phyloP scores from a whole-genome alignment of 768 basidiomycete genomes.

The Cyathus striatus region DNA sequence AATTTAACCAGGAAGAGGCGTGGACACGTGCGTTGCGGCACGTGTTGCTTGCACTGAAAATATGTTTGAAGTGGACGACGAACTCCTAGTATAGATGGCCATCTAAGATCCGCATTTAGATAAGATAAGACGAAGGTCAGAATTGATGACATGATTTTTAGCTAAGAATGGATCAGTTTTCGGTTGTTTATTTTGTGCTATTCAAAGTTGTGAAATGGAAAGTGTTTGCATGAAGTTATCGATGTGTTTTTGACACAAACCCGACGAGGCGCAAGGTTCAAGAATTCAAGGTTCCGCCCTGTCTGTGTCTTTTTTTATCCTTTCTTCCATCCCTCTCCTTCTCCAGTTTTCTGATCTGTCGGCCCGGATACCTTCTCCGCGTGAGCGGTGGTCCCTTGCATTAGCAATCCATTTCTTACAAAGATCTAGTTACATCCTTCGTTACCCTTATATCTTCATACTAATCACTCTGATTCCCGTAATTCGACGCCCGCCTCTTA shows the following conservation, averaged over 20 bases:
- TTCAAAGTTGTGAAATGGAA: too few species aligned
- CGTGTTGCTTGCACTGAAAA: slow-evolving; percentile 84
- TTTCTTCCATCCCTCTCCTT: too few species aligned
- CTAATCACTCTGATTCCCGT: not conserved
- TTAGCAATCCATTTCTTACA: slow-evolving; percentile 14
- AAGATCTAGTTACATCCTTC: not conserved
- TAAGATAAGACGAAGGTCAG: slow-evolving; percentile 2
- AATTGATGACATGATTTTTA: slow-evolving; percentile 19
- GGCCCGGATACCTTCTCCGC: slow-evolving; percentile 14
- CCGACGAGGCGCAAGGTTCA: too few species aligned
- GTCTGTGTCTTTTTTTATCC: too few species aligned
- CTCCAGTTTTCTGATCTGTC: slow-evolving; percentile 4
- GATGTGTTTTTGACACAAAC: too few species aligned
- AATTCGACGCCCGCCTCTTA: not conserved
- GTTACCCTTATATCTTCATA: not conserved
- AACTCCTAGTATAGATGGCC: slow-evolving; percentile 31
- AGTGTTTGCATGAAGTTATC: too few species aligned
- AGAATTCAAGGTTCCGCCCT: too few species aligned
- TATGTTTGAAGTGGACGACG: slow-evolving; percentile 84
- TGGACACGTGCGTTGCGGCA: slow-evolving; percentile 95
- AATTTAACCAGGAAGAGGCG: slow-evolving; percentile 91
- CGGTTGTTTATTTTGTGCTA: too few species aligned
- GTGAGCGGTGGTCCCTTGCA: slow-evolving; percentile 7
- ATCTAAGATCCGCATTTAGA: slow-evolving; percentile 1
- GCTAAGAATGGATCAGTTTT: not conserved